A percentile compares a stretch with the other conserved stretches of the same genome.
Evolutionary conservation across 2,329 filamentous ascomycete species (phyloP).

Genomic region (Cytospora piceicola): DNA sequence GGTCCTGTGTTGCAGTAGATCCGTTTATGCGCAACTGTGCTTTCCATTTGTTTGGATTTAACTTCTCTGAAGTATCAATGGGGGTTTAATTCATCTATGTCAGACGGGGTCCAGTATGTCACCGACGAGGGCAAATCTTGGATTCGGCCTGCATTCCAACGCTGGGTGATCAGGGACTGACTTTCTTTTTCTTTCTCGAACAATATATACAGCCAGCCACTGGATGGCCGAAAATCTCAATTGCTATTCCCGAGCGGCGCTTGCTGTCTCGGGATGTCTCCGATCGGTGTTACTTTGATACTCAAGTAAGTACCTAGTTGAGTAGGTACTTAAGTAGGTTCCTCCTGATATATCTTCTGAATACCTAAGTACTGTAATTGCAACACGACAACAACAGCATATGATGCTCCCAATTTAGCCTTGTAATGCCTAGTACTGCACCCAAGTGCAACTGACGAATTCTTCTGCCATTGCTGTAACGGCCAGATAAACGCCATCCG

Average conservation of each 20-base stretch:
- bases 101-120: neutral
- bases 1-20: neutral
- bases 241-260: neutral
- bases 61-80: neutral
- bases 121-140: neutral
- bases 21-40: neutral
- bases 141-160: neutral
- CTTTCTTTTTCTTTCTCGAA: neutral
- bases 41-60: slow-evolving; percentile 3
- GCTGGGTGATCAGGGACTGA: neutral
- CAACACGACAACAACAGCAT: neutral
- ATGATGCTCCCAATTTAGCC: neutral
- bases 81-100: neutral
- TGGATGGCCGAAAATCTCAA: neutral
- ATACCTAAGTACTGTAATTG: neutral
- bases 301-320: too few species aligned
- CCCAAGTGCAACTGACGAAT: neutral
- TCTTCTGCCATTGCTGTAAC: neutral
- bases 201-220: neutral
- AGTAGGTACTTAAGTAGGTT: neutral
- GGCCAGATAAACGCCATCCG: neutral
- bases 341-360: neutral
- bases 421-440: neutral
- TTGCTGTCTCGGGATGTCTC: neutral
- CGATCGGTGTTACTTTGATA: neutral